Evolutionary conservation across 345 rosid genomes (phyloP), one percentile per base, ranked within the genome.

Genomic region (Populus alba): DNA sequence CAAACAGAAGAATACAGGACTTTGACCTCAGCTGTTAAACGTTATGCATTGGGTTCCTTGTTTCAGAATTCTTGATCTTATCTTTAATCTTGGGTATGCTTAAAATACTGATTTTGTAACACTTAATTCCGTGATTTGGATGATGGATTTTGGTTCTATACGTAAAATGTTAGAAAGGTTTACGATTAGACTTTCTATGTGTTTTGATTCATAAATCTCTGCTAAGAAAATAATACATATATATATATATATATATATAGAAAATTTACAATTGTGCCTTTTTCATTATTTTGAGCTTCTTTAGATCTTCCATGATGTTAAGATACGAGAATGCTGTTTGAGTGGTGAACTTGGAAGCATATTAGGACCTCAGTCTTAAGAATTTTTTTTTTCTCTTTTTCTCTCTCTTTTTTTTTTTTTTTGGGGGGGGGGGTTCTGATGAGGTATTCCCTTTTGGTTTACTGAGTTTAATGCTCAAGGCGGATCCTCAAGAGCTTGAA

Each of bases 61-160:
- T 61, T 13, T 57, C 70, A 25, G 27, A 70, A 37, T 62, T 51
- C 67, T 70, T n/a, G 75, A 61, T 80, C 75, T 69, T 79, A 33
- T 37, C 25, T 20, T 22, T 37, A 39, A 18, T 38, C 59, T 67
- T 39, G 1, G 13, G 22, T 38, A 8, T 41, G 68, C 8, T 22
- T 17, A 17, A 51, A 38, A 15, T 35, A 17, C 16, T 55, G 72
- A 65, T 71, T 53, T 33, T 33, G 17, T 47, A 66, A 38, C 75
- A 8, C 49, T 62, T 68, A 43, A 33, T 61, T 70, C 74, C 39
- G 41, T 33, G 41, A 47, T 68, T 74, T 61, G 55, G 49, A 29
- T 38, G 57, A 66, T n/a, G 57, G 49, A n/a, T n/a, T 68, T 55
- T 73, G 51, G 53, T 43, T 74, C 6, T 43, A 8, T 8, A 20